phyloP scores from a whole-genome alignment of 108 stramenopile species.

The Skeletonema marinoi region DNA sequence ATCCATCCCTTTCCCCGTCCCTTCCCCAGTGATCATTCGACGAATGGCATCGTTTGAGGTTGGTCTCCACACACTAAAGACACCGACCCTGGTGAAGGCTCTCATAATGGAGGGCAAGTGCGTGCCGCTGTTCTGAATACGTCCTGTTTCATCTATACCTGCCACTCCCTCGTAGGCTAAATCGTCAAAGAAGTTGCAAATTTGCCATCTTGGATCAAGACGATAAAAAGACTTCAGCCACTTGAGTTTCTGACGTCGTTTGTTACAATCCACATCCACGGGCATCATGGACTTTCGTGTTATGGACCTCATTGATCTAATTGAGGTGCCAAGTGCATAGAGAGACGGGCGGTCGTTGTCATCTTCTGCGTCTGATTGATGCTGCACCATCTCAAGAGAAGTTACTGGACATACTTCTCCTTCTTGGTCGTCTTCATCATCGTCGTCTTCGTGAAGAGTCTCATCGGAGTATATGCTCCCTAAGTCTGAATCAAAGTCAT shows the following conservation, averaged over 20 bases:
- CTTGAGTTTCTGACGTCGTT: background rate
- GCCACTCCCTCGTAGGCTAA: conserved; percentile 21
- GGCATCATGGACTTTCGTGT: background rate
- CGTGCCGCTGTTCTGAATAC: background rate
- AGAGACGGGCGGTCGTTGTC: background rate
- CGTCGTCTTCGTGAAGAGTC: too few species aligned
- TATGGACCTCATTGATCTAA: background rate
- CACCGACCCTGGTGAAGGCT: background rate
- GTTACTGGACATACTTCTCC: background rate
- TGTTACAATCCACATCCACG: background rate
- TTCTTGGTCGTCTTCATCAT: too few species aligned
- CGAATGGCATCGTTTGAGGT: conserved; percentile 9
- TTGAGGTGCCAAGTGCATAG: background rate
- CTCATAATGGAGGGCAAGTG: background rate
- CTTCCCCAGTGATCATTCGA: conserved; percentile 9
- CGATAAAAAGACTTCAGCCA: conserved; percentile 35
- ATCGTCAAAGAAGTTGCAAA: conserved; percentile 47
- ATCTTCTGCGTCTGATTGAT: background rate
- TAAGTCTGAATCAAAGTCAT: background rate
- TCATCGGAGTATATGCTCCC: too few species aligned
- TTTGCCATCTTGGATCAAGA: conserved; percentile 50
- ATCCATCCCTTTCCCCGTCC: conserved; percentile 15
- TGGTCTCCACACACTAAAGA: conserved; percentile 20
- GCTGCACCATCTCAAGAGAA: too few species aligned
- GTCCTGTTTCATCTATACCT: background rate